These are phyloP conservation scores for Aspergillus bombycis DNA, from an alignment of 2,329 filamentous ascomycete genomes.

Conservation along the genomic window DNA sequence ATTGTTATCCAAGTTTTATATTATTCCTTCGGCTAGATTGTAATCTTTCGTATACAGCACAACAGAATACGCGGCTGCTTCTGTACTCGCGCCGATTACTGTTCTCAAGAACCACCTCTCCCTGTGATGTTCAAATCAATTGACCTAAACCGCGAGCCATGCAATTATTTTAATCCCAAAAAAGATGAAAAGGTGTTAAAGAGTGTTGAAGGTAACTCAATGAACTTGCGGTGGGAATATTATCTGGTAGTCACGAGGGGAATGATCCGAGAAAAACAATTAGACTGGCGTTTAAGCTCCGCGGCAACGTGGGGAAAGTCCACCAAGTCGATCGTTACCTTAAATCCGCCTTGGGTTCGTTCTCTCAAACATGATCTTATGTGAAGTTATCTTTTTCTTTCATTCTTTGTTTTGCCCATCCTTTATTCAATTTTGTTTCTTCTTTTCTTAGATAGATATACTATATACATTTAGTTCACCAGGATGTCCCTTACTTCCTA, in stretches of 20 bases:
- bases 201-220: neutral
- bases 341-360: neutral
- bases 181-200: neutral
- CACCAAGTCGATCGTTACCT: neutral
- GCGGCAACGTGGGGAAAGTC: slow-evolving; percentile 4
- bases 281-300: neutral
- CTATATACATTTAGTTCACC: neutral
- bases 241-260: neutral
- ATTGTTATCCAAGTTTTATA: neutral
- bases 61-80: neutral
- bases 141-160: neutral
- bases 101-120: neutral
- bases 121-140: neutral
- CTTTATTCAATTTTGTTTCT: neutral
- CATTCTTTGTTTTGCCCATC: too few species aligned
- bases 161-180: neutral
- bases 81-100: neutral
- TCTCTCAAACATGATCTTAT: too few species aligned
- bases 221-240: neutral
- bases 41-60: neutral
- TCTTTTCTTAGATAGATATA: neutral
- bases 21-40: neutral
- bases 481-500: neutral
- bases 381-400: too few species aligned
- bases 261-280: neutral